Evolutionary conservation across 257 asterid genomes (phyloP), one percentile per base, ranked within the genome.

Genomic region (Nyctanthes arbortristis): DNA sequence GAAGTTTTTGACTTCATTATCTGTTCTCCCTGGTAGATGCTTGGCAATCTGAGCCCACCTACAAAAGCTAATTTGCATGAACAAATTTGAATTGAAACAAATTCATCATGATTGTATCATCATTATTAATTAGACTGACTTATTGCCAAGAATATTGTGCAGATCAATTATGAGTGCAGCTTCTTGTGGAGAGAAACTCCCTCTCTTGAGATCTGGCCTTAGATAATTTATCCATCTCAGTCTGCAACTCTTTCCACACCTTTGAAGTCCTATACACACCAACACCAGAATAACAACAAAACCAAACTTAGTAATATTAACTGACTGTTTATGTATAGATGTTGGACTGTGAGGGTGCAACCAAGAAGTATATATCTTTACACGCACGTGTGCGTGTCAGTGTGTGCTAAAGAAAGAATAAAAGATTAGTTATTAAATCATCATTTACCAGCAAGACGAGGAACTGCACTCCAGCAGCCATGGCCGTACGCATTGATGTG

Each of bases 1-100:
- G 60, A 83, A 83, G 45, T 12, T 40, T 40, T 40, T 40, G 0
- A 82, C 82, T 79, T 82, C 87, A 35, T 82, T 82, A 71, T 82
- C 87, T n/a, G 84, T 79, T 74, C 87, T 82, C 47, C 87, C 87
- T 0, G 87, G 87, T 2, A 82, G 67, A 68, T 82, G 79, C 29
- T 75, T 82, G 2, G 84, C 87, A 54, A 82, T 82, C 34, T 82
- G 84, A 55, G 87, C 84, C 87, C 87, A 82, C 72, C 87, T 82
- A 61, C 49, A 22, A 64, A 61, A 20, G 2, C 1, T 24, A 31
- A 20, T 31, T 32, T 49, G 49, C 25, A 40, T 70, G 14, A 40
- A 14, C n/a, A n/a, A n/a, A n/a, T 40, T 40, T 40, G 49, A 5
- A 40, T 40, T 40, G 49, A 40, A 40, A 16, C 20, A 11, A 0